Evolutionary conservation across 1,284 basidiomycete genomes (phyloP).

Genomic region (Microbotryum silenes-acaulis): DNA sequence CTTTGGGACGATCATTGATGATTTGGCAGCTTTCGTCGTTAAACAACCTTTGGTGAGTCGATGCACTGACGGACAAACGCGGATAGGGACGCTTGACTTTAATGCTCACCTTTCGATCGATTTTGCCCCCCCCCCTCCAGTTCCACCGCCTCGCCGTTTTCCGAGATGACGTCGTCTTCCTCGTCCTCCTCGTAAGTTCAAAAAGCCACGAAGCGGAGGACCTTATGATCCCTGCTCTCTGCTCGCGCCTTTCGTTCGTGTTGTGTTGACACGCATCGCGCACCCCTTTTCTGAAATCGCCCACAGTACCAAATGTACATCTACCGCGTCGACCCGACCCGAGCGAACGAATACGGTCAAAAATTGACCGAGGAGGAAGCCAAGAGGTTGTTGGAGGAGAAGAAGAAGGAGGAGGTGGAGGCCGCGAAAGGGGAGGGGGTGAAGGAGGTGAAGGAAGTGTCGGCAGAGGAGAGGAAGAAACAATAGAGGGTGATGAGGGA

Average conservation of each 20-base stretch:
- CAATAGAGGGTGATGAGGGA: slow-evolving; percentile 8
- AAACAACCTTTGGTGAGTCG: slow-evolving; percentile 13
- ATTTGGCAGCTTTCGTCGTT: slow-evolving; percentile 28
- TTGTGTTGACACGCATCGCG: background rate
- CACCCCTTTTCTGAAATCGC: slow-evolving; percentile 1
- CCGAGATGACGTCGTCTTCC: slow-evolving; percentile 44
- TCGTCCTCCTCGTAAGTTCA: slow-evolving; percentile 24
- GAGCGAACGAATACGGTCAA: slow-evolving; percentile 85
- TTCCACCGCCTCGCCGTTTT: slow-evolving; percentile 85
- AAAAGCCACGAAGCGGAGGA: too few species aligned
- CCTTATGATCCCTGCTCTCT: background rate
- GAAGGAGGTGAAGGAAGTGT: background rate
- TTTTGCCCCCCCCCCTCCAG: slow-evolving; percentile 76
- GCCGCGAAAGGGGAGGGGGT: background rate
- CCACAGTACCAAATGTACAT: slow-evolving; percentile 32
- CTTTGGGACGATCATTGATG: slow-evolving; percentile 21
- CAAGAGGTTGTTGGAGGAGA: slow-evolving; percentile 7
- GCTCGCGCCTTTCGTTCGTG: background rate
- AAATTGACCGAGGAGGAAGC: slow-evolving; percentile 27
- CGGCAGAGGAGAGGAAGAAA: slow-evolving; percentile 3
- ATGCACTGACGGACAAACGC: slow-evolving; percentile 2
- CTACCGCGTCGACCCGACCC: slow-evolving; percentile 86
- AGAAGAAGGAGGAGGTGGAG: slow-evolving; percentile 1
- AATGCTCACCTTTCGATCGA: background rate
- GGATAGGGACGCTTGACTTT: background rate